These are phyloP conservation scores for Lactarius tabidus DNA, from an alignment of 768 basidiomycete genomes.

Conservation along the genomic window DNA sequence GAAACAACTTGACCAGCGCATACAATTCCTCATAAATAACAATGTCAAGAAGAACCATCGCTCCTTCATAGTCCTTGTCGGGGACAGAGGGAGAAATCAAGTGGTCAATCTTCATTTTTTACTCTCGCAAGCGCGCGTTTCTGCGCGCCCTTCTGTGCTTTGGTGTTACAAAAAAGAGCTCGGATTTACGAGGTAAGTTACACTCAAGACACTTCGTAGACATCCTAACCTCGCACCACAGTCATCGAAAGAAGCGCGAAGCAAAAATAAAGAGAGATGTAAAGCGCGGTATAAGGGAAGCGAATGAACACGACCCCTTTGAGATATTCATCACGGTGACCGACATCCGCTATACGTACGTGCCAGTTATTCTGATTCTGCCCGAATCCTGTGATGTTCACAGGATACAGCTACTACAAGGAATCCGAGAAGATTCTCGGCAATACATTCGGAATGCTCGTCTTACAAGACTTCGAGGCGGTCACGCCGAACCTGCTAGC, in stretches of 20 bases:
- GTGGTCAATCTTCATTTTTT: conserved; percentile 95
- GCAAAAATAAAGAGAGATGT: conserved; percentile 95
- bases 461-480: conserved; percentile 97
- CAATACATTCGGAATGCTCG: conserved; percentile 95
- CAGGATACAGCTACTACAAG: conserved; percentile 73
- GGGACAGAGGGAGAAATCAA: conserved; percentile 92
- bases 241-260: conserved; percentile 95
- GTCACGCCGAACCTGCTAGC: conserved; percentile 97
- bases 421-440: conserved; percentile 96
- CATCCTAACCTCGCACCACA: conserved; percentile 30
- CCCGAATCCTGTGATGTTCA: neutral
- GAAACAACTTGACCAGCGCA: conserved; percentile 88
- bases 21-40: conserved; percentile 88
- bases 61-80: conserved; percentile 94
- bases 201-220: no score
- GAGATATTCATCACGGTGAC: conserved; percentile 99
- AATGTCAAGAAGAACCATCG: conserved; percentile 91
- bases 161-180: conserved; percentile 99
- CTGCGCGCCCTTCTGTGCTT: conserved; percentile 83
- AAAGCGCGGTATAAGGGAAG: conserved; percentile 89
- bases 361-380: conserved; percentile 22
- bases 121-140: conserved; percentile 86
- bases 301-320: conserved; percentile 94
- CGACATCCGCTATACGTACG: conserved; percentile 94
- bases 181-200: conserved; percentile 85